phyloP scores from a whole-genome alignment of 177 flowering plant species.

The Vitis hybrid region DNA sequence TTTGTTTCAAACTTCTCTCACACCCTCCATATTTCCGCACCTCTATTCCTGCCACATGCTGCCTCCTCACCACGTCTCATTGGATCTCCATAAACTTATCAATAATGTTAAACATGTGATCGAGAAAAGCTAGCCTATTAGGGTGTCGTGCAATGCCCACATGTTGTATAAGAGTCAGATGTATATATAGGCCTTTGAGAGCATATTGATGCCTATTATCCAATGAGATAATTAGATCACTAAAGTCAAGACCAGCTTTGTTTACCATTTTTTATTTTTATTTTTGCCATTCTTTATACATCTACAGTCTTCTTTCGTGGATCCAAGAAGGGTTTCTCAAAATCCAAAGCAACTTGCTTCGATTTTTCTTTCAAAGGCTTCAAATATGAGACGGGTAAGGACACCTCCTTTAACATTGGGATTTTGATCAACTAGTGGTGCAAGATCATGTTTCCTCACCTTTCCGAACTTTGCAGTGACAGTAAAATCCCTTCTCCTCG shows the following conservation, averaged over 20 bases:
- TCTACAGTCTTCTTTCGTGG: slow-evolving; percentile 73
- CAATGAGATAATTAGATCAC: slow-evolving; percentile 66
- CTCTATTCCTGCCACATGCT: too few relatives aligned
- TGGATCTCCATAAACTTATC: too few relatives aligned
- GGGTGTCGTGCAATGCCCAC: slow-evolving; percentile 94
- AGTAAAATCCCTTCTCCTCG: too few relatives aligned
- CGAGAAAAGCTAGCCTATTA: slow-evolving; percentile 92
- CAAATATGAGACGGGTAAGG: too few relatives aligned
- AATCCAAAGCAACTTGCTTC: slow-evolving; percentile 71
- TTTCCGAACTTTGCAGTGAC: too few relatives aligned
- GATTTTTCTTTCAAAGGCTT: slow-evolving; percentile 35
- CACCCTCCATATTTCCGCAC: too few relatives aligned
- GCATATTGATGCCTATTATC: slow-evolving; percentile 91
- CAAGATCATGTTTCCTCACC: too few relatives aligned
- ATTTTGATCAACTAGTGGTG: too few relatives aligned
- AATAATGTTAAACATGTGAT: slow-evolving; percentile 44
- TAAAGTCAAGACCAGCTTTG: slow-evolving; percentile 91
- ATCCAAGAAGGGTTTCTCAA: slow-evolving; percentile 79
- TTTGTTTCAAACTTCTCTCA: too few relatives aligned
- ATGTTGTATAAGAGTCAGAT: slow-evolving; percentile 67
- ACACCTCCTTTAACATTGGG: too few relatives aligned
- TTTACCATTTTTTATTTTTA: slow-evolving; percentile 60
- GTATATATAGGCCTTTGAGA: slow-evolving; percentile 41
- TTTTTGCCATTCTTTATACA: slow-evolving; percentile 24
- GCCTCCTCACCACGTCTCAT: too few relatives aligned